Conservation (phyloP, 306 rosid genomes). For the Delonix regia region DNA sequence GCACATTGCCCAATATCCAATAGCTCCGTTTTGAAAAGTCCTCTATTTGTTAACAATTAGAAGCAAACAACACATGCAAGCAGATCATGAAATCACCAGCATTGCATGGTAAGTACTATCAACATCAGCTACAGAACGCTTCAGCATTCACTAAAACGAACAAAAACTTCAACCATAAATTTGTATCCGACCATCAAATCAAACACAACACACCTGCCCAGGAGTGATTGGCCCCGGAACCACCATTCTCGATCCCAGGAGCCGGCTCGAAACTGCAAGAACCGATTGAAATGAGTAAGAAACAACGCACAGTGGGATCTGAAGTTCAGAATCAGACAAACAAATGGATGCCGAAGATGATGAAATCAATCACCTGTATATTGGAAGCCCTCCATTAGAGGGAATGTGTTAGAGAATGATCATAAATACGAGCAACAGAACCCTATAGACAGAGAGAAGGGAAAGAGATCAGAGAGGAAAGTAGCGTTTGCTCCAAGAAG, state of each 20-base stretch:
- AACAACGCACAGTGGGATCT: constrained; percentile 13
- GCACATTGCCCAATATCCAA: background rate
- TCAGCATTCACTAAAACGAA: constrained; percentile 10
- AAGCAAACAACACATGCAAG: constrained; percentile 14
- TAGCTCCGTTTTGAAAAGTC: background rate
- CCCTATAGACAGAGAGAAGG: constrained; percentile 39
- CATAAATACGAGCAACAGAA: constrained; percentile 50
- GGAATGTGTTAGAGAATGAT: constrained; percentile 33
- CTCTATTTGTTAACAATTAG: background rate
- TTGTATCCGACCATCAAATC: background rate
- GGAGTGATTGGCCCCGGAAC: constrained; percentile 66
- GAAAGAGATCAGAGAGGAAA: constrained; percentile 37
- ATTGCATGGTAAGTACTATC: background rate
- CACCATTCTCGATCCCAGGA: constrained; percentile 58
- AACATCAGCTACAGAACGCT: constrained; percentile 12
- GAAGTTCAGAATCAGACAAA: constrained; percentile 26
- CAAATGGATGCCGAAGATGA: constrained; percentile 31
- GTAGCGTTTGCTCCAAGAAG: constrained; percentile 71
- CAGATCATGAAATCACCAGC: constrained; percentile 31
- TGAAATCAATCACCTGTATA: constrained; percentile 22
- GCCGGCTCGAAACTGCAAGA: constrained; percentile 49
- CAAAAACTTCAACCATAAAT: background rate
- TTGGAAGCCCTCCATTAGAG: constrained; percentile 25
- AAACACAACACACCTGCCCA: constrained; percentile 63
- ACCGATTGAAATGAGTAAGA: constrained; percentile 12